phyloP scores from a whole-genome alignment of 805 yeast genomes.

The Saturnispora quitensis region DNA sequence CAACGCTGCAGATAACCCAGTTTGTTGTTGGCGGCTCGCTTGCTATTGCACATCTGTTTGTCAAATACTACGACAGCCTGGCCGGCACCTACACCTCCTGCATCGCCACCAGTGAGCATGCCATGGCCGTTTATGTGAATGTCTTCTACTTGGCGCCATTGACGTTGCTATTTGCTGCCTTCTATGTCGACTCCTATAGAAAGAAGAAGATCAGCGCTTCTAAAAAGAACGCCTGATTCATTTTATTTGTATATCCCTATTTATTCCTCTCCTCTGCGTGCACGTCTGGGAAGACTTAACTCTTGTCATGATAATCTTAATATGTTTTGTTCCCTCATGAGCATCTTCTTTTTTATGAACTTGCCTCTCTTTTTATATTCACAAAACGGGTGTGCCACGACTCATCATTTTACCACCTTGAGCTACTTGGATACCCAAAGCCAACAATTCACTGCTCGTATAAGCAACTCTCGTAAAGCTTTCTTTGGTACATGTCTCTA shows the following conservation, averaged over 20 bases:
- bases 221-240: neutral
- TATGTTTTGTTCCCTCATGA: neutral
- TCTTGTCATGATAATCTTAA: neutral
- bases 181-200: constrained; percentile 51
- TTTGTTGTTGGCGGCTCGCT: constrained; percentile 60
- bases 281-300: neutral
- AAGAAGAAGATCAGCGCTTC: constrained; percentile 14
- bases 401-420: too few species aligned
- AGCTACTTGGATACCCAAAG: neutral
- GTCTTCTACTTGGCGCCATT: constrained; percentile 59
- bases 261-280: neutral
- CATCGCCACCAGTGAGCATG: constrained; percentile 48
- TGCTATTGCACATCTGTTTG: constrained; percentile 56
- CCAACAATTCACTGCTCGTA: neutral
- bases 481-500: neutral
- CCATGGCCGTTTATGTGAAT: constrained; percentile 52
- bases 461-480: neutral
- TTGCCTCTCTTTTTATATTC: neutral
- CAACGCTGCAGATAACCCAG: constrained; percentile 61
- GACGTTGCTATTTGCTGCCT: constrained; percentile 55
- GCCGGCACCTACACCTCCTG: constrained; percentile 38
- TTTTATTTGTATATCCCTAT: neutral
- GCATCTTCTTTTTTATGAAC: neutral
- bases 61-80: constrained; percentile 44
- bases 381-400: neutral